Percentiles rank a stretch among this genome's conserved stretches.
Evolutionary conservation across 2,329 filamentous ascomycete genomes (phyloP).

Genomic region (Hypoxylon sp.): DNA sequence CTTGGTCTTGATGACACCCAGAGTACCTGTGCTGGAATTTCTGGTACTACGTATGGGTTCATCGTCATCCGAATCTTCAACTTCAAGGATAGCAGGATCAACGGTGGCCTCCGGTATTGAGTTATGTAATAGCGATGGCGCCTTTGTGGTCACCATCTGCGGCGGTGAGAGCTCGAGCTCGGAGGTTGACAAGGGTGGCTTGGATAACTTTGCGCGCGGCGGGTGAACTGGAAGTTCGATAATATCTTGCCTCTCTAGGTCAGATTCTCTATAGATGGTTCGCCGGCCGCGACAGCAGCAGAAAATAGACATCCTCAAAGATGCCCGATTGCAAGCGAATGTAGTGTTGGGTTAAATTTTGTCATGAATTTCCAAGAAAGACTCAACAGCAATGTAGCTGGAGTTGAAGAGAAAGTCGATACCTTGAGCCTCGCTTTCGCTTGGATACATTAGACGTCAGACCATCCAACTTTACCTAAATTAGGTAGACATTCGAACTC

Average conservation of each 20-base stretch:
- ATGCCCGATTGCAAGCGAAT: conserved; percentile 34
- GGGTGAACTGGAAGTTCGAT: conserved; percentile 47
- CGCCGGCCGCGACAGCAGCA: conserved; percentile 54
- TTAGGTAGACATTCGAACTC: background rate
- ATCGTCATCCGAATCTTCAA: conserved; percentile 57
- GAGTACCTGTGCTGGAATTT: conserved; percentile 56
- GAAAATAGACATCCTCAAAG: conserved; percentile 54
- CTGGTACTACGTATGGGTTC: conserved; percentile 32
- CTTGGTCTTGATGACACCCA: conserved; percentile 63
- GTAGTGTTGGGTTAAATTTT: conserved; percentile 48
- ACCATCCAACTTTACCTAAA: conserved; percentile 11
- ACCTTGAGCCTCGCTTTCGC: conserved; percentile 8
- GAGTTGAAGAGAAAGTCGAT: conserved; percentile 18
- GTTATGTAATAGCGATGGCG: conserved; percentile 45
- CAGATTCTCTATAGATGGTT: conserved; percentile 34
- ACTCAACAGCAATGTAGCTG: conserved; percentile 13
- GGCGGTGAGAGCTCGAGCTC: conserved; percentile 45
- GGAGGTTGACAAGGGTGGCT: conserved; percentile 35
- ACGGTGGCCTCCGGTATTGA: conserved; percentile 50
- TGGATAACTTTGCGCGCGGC: conserved; percentile 47
- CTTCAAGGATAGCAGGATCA: conserved; percentile 57
- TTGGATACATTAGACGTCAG: conserved; percentile 32
- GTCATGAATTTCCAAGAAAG: conserved; percentile 48
- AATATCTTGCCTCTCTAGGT: conserved; percentile 28
- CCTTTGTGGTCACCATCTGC: conserved; percentile 39